These are phyloP conservation scores for Suillus tomentosus DNA, from an alignment of 768 basidiomycete species.

Conservation along the genomic window DNA sequence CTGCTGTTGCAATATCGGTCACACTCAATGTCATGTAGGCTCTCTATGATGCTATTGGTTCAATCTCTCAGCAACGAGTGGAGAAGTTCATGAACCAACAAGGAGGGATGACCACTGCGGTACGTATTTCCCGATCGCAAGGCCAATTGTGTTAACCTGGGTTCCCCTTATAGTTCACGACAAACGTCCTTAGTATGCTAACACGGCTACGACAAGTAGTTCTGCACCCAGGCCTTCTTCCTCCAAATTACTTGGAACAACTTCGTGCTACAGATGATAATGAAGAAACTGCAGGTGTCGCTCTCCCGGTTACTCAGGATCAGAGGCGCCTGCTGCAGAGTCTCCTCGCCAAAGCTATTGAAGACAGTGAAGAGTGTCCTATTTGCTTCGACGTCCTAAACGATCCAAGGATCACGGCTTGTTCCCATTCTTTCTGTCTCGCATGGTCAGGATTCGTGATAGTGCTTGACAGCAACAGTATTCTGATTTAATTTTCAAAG, in stretches of 20 bases:
- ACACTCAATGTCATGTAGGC: constrained; percentile 35
- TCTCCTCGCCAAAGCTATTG: constrained; percentile 64
- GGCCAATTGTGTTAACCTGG: constrained; percentile 9
- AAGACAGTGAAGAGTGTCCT: constrained; percentile 84
- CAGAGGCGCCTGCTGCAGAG: constrained; percentile 58
- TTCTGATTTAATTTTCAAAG: constrained; percentile 35
- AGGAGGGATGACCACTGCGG: constrained; percentile 44
- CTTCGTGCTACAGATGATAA: constrained; percentile 40
- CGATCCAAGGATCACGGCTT: constrained; percentile 73
- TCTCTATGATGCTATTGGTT: constrained; percentile 72
- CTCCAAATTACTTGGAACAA: constrained; percentile 68
- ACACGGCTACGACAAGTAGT: constrained; percentile 84
- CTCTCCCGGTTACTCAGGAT: constrained; percentile 50
- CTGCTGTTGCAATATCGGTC: constrained; percentile 2
- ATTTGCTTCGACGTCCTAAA: constrained; percentile 63
- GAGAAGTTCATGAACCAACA: constrained; percentile 49
- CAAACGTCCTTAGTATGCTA: constrained; percentile 78
- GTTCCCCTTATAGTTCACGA: constrained; percentile 49
- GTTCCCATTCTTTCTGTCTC: constrained; percentile 73
- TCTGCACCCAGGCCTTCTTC: constrained; percentile 77
- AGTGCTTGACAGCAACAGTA: not conserved
- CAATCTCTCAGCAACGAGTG: constrained; percentile 62
- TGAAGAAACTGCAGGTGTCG: constrained; percentile 20
- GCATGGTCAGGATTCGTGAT: constrained; percentile 50
- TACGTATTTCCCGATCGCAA: constrained; percentile 25